phyloP scores from a whole-genome alignment of 2,329 filamentous ascomycete species.

The Ophiocordyceps australis region DNA sequence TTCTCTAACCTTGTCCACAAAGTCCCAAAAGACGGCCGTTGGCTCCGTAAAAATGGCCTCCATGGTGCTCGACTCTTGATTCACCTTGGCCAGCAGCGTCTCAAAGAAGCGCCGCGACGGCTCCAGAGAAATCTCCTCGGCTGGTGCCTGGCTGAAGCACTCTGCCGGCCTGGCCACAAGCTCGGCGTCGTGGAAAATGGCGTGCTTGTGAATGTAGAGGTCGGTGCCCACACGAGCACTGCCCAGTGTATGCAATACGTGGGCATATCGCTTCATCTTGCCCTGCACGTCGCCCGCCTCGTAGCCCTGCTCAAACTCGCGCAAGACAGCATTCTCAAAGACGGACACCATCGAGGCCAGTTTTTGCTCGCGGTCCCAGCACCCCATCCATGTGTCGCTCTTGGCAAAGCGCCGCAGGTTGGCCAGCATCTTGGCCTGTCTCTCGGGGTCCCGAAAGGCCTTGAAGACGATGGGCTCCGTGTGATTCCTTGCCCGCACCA shows the following conservation, averaged over 20 bases:
- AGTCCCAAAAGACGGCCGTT: constrained; percentile 52
- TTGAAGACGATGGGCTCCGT: constrained; percentile 73
- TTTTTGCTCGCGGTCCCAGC: constrained; percentile 50
- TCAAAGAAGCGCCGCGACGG: constrained; percentile 73
- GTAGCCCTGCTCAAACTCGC: constrained; percentile 87
- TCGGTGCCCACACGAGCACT: constrained; percentile 65
- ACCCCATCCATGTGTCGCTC: constrained; percentile 66
- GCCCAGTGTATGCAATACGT: constrained; percentile 68
- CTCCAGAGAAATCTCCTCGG: constrained; percentile 55
- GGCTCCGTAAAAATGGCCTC: constrained; percentile 63
- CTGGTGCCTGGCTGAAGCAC: constrained; percentile 52
- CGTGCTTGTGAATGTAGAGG: constrained; percentile 76
- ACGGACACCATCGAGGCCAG: constrained; percentile 57
- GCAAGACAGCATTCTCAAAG: constrained; percentile 79
- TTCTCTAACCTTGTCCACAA: constrained; percentile 69
- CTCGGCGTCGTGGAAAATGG: constrained; percentile 58
- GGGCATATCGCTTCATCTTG: constrained; percentile 74
- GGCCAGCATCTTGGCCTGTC: constrained; percentile 76
- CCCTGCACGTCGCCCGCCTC: constrained; percentile 78
- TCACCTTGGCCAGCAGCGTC: constrained; percentile 52
- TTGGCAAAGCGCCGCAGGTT: constrained; percentile 64
- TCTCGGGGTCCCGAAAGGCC: constrained; percentile 71
- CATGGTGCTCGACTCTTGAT: constrained; percentile 68
- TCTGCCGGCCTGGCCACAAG: constrained; percentile 54
- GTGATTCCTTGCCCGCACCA: constrained; percentile 52